phyloP scores from a whole-genome alignment of 164 flowering plant species.

The Piper betle region DNA sequence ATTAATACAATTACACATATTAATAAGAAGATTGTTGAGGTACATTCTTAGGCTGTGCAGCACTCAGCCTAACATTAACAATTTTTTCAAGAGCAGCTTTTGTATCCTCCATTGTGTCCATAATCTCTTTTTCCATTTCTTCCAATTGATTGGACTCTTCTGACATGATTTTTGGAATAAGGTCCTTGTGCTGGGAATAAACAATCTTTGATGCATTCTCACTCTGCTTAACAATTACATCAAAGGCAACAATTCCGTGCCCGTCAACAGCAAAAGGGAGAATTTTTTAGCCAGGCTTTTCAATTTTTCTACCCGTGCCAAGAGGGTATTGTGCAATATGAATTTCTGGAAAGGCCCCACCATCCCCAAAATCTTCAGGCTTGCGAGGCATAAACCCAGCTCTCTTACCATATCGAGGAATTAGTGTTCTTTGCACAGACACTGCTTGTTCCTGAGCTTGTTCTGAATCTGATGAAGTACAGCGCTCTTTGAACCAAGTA shows the following conservation, averaged over 20 bases:
- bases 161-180: constrained; percentile 51
- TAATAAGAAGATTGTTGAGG: constrained; percentile 56
- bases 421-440: constrained; percentile 23
- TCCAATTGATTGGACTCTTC: constrained; percentile 24
- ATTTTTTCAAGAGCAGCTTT: constrained; percentile 73
- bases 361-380: constrained; percentile 83
- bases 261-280: constrained; percentile 72
- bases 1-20: no score
- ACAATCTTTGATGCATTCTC: constrained; percentile 83
- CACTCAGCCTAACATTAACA: constrained; percentile 64
- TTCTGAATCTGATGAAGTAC: constrained; percentile 30
- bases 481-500: constrained; percentile 75
- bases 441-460: constrained; percentile 1
- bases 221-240: constrained; percentile 72
- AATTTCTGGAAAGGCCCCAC: constrained; percentile 89
- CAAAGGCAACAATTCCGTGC: constrained; percentile 65
- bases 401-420: constrained; percentile 62
- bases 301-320: constrained; percentile 65
- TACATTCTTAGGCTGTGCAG: constrained; percentile 79
- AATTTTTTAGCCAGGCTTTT: constrained; percentile 45
- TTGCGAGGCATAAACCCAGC: constrained; percentile 62
- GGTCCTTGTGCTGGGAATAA: constrained; percentile 58
- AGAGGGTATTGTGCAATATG: constrained; percentile 86
- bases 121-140: constrained; percentile 47
- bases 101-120: constrained; percentile 50